Conservation (phyloP, 352 stramenopile species). For the Phytopythium boreale region DNA sequence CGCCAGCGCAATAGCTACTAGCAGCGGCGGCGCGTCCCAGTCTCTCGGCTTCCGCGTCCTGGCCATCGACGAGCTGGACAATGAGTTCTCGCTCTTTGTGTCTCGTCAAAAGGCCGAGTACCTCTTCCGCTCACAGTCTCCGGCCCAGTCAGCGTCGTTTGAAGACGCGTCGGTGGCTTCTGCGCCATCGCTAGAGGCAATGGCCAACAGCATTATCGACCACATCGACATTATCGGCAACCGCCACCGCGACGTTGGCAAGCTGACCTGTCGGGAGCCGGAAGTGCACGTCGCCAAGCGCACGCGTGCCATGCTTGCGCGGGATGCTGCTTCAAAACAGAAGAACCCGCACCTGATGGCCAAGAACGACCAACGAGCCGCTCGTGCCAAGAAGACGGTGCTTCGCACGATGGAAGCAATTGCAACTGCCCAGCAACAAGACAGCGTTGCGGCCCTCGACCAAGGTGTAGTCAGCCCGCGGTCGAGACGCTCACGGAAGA, state of each 20-base stretch:
- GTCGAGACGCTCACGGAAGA: constrained; percentile 36
- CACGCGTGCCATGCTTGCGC: constrained; percentile 25
- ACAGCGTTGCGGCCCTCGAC: constrained; percentile 1
- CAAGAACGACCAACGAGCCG: constrained; percentile 56
- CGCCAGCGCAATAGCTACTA: not conserved
- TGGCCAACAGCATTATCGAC: constrained; percentile 46
- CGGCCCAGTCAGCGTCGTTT: not conserved
- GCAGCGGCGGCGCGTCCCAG: not conserved
- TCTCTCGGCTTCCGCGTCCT: constrained; percentile 40
- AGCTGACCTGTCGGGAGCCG: constrained; percentile 49
- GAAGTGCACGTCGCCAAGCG: constrained; percentile 40
- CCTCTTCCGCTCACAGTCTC: constrained; percentile 18
- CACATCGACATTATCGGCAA: constrained; percentile 69
- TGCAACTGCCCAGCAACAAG: constrained; percentile 19
- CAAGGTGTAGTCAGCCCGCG: constrained; percentile 8
- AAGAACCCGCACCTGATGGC: constrained; percentile 33
- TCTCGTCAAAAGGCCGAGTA: constrained; percentile 41
- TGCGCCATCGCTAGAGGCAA: constrained; percentile 17
- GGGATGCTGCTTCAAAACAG: constrained; percentile 22
- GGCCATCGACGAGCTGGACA: constrained; percentile 64
- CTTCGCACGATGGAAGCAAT: constrained; percentile 44
- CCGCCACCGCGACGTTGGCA: constrained; percentile 58
- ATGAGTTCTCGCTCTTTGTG: constrained; percentile 62
- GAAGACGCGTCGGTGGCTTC: constrained; percentile 3
- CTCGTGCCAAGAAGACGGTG: constrained; percentile 41